Percentiles rank a stretch among this genome's conserved stretches.
Conservation (phyloP, 805 yeast species). For the Citeromyces matritensis region DNA sequence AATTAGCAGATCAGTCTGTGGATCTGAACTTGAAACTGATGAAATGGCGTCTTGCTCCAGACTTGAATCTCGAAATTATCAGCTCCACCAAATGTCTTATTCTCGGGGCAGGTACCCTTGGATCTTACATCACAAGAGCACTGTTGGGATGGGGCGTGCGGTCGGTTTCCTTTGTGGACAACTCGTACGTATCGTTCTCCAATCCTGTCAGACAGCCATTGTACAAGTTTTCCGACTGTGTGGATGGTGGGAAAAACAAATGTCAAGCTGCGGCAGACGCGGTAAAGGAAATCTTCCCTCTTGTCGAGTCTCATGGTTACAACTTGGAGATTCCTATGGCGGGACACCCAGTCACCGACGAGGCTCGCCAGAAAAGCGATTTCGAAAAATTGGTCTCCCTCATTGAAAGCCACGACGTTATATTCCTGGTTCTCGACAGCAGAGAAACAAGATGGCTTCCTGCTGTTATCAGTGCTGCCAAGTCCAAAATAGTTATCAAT, state of each 20-base stretch:
- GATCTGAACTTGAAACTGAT: constrained; percentile 81
- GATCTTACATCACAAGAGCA: constrained; percentile 79
- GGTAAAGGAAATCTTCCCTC: constrained; percentile 63
- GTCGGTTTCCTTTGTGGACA: constrained; percentile 77
- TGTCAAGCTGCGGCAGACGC: constrained; percentile 69
- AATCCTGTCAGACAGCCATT: constrained; percentile 94
- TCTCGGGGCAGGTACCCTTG: constrained; percentile 95
- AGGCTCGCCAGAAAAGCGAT: constrained; percentile 27
- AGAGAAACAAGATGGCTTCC: constrained; percentile 98
- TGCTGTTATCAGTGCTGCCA: constrained; percentile 57
- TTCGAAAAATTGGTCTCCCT: constrained; percentile 37
- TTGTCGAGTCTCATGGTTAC: constrained; percentile 49
- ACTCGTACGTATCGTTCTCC: constrained; percentile 76
- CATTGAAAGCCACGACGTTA: constrained; percentile 54
- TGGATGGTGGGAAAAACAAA: constrained; percentile 60
- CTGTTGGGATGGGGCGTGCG: constrained; percentile 92
- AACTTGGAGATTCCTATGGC: constrained; percentile 85
- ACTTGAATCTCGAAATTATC: constrained; percentile 52
- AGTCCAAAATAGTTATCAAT: constrained; percentile 64
- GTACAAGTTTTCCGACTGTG: constrained; percentile 69
- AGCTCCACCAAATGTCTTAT: constrained; percentile 49
- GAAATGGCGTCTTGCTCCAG: constrained; percentile 95
- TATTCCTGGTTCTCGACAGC: constrained; percentile 82
- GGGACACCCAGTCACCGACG: constrained; percentile 71
- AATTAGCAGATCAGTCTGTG: constrained; percentile 82